These are phyloP conservation scores for Suillus discolor DNA, from an alignment of 768 basidiomycete species.

Conservation along the genomic window DNA sequence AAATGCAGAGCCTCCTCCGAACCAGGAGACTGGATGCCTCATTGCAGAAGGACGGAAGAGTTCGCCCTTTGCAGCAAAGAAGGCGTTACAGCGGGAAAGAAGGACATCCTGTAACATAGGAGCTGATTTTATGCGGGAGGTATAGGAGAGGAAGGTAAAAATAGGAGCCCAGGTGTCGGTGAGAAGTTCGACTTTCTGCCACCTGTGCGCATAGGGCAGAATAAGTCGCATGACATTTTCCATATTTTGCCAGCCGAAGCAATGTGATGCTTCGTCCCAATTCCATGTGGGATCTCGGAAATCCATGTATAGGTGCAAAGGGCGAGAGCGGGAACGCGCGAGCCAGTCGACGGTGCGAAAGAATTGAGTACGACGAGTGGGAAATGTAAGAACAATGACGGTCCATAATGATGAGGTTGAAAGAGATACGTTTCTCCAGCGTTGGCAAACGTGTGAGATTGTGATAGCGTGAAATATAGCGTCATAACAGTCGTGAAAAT, in stretches of 20 bases:
- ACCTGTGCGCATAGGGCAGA: constrained; percentile 46
- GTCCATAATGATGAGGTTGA: constrained; percentile 52
- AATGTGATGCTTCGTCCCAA: constrained; percentile 49
- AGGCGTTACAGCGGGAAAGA: constrained; percentile 61
- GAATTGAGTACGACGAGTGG: constrained; percentile 41
- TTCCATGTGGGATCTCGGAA: constrained; percentile 60
- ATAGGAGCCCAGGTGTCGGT: constrained; percentile 66
- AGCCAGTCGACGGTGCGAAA: constrained; percentile 41
- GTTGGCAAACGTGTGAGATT: constrained; percentile 51
- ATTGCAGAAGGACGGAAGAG: constrained; percentile 46
- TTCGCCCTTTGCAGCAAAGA: constrained; percentile 48
- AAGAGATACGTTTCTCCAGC: constrained; percentile 53
- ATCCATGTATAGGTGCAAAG: constrained; percentile 57
- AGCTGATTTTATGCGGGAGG: constrained; percentile 33
- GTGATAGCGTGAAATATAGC: constrained; percentile 30
- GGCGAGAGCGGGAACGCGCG: constrained; percentile 44
- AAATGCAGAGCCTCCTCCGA: constrained; percentile 36
- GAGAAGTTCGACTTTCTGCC: constrained; percentile 51
- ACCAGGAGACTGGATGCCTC: constrained; percentile 43
- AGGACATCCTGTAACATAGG: constrained; percentile 44
- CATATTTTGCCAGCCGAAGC: constrained; percentile 47
- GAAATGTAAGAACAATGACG: constrained; percentile 47
- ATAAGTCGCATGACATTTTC: constrained; percentile 47
- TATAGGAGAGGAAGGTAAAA: constrained; percentile 49
- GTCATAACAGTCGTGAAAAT: constrained; percentile 28